A percentile compares a stretch with the other conserved stretches of the same genome.
phyloP scores from a whole-genome alignment of 306 rosid species.

The Lathyrus sativus region DNA sequence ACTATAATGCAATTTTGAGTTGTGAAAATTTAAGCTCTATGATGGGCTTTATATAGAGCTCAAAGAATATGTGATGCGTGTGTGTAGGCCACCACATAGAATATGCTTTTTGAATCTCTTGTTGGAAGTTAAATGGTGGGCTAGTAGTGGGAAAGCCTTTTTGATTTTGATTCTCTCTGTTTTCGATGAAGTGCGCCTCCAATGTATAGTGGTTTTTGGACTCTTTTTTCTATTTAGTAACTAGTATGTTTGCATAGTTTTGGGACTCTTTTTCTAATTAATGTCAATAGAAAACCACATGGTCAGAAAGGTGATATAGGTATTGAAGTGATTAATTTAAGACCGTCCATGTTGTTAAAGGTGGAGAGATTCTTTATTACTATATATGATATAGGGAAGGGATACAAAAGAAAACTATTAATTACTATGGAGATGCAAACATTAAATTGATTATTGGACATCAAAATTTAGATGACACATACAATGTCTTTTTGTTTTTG shows the following conservation, averaged over 20 bases:
- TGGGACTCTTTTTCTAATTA: background rate
- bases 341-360: conserved; percentile 21
- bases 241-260: background rate
- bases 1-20: background rate
- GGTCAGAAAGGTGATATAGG: background rate
- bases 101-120: conserved; percentile 1
- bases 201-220: background rate
- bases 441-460: background rate
- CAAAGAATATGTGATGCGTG: background rate
- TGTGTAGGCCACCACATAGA: conserved; percentile 6
- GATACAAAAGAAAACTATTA: background rate
- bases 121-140: background rate
- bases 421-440: background rate
- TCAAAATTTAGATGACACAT: background rate
- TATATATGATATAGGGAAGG: background rate
- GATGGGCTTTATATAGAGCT: conserved; percentile 4
- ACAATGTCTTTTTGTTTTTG: too few species aligned
- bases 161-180: background rate
- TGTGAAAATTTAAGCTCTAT: background rate
- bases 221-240: too few species aligned
- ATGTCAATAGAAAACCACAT: conserved; percentile 24
- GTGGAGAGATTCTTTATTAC: conserved; percentile 13
- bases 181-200: conserved; percentile 18
- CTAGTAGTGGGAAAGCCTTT: conserved; percentile 12
- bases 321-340: conserved; percentile 21